Evolutionary conservation across 169 alveolate species (phyloP), one percentile per base, ranked within the genome.

Genomic region (Plasmodium coatneyi): DNA sequence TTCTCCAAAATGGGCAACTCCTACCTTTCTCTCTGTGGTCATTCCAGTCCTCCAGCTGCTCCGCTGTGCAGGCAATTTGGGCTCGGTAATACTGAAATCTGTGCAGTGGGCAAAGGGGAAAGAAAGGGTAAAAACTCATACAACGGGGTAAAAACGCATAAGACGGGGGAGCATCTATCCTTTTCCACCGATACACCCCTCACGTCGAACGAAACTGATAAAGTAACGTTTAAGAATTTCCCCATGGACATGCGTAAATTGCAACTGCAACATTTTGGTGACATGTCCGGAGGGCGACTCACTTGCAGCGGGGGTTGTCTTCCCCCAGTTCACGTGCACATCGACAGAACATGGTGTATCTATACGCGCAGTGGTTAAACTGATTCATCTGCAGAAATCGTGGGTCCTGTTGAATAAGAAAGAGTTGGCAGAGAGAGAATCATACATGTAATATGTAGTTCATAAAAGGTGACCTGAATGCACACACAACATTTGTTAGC

Each of bases 301-400:
- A 95, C 97, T 83, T 95, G 96, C 97, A 96, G 19, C 97, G 97
- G 28, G 97, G 97, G 79, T 96, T 89, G 4, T 95, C 97, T 43
- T 96, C 97, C 49, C 97, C 96, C 19, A 96, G 92, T 92, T 96
- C 97, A 22, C 92, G 82, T 74, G 96, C 95, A 78, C 97, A 96
- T 25, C 97, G 93, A 39, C 97, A 95, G 41, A 93, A 96, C 82
- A 95, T 19, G 0, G 97, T 95, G 78, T 96, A 96, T 80, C 97
- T 74, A n/a, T 93, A 80, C 41, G 95, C 92, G 46, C 97, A 96
- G 66, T 95, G 94, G 54, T 84, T 93, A 81, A 92, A 93, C 22
- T 95, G 95, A 30, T 92, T 96, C 76, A 80, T n/a, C 84, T 95
- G 97, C 19, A 96, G 92, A 60, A 86, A 91, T 0, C 97, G 86